Base-by-base conservation (phyloP, 208 protist genomes). In the Acanthamoeba triangularis region DNA sequence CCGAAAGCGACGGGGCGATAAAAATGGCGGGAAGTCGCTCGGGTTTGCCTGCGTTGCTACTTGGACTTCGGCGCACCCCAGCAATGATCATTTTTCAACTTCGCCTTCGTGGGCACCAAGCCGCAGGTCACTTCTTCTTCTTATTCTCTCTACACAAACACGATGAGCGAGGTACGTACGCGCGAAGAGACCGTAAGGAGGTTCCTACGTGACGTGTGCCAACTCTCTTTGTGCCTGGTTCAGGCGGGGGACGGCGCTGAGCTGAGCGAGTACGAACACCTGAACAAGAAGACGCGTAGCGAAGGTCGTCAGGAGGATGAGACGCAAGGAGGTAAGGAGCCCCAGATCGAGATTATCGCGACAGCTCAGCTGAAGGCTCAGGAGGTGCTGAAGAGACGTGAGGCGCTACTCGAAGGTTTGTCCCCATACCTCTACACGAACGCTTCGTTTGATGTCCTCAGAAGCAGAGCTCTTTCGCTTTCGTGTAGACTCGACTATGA, bases 391-490 rank as follows among this genome's bases (percentile, higher is more conserved):
- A 88, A 88, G 49, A 54, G 30, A 25, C 61, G 80, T 49, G 80
- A 88, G 80, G 30, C 49, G 11, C 52, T 88, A 63, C 80, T 88
- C 80, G 80, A 88, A 88, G 80, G 80, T 88, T 23, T 3, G 11
- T 28, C 44, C n/a, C 44, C 54, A 5, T 59, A 59, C 16, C 23
- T 87, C 47, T 84, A 18, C 74, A 11, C 41, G 30, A 16, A 25
- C 18, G 18, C n/a, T 59, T 59, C 13, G 52, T 23, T 35, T 0
- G 23, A n/a, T 18, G 1, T 8, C 3, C 49, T 63, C 23, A 63
- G 25, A 10, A 3, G 25, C 65, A 47, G n/a, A n/a, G 14, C n/a
- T 7, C 14, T 10, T 30, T 6, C 23, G 37, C 20, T 82, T 28
- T 28, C 74, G 37, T 3, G 65, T 8, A 88, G 80, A 88, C 13